These are phyloP conservation scores for Dendrobium nobile DNA, from an alignment of 106 monocot species.

Conservation along the genomic window DNA sequence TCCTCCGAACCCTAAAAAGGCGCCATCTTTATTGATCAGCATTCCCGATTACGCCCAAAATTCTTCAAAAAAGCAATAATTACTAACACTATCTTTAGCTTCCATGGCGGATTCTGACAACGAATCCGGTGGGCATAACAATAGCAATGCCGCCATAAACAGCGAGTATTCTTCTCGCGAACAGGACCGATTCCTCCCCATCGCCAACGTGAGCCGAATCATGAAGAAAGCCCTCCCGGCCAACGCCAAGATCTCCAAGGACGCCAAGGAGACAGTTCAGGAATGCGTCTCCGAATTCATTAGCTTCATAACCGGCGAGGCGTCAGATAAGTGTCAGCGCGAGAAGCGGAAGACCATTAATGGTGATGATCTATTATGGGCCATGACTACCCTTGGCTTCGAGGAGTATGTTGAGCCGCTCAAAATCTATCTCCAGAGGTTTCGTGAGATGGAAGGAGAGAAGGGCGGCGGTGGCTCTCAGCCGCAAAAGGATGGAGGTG, in stretches of 20 bases:
- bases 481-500: slow-evolving; percentile 1
- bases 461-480: slow-evolving; percentile 13
- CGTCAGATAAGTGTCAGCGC: slow-evolving; percentile 52
- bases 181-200: slow-evolving; percentile 46
- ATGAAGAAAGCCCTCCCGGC: slow-evolving; percentile 52
- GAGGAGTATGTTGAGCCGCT: slow-evolving; percentile 68
- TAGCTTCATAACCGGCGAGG: slow-evolving; percentile 51
- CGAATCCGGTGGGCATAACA: slow-evolving; percentile 17
- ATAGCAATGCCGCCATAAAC: slow-evolving; percentile 11
- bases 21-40: background rate
- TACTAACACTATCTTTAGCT: background rate
- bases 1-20: background rate
- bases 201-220: slow-evolving; percentile 53
- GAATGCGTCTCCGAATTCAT: slow-evolving; percentile 56
- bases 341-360: slow-evolving; percentile 62
- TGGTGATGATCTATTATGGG: slow-evolving; percentile 75
- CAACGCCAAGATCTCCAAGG: slow-evolving; percentile 52
- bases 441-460: slow-evolving; percentile 61
- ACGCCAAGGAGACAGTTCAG: slow-evolving; percentile 49
- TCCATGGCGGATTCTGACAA: slow-evolving; percentile 22
- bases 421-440: slow-evolving; percentile 59
- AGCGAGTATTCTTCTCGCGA: slow-evolving; percentile 23
- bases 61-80: too few species aligned
- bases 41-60: too few species aligned
- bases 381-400: slow-evolving; percentile 76